Evolutionary conservation across 495 filamentous ascomycete species (phyloP).

Genomic region (Letharia columbiana): DNA sequence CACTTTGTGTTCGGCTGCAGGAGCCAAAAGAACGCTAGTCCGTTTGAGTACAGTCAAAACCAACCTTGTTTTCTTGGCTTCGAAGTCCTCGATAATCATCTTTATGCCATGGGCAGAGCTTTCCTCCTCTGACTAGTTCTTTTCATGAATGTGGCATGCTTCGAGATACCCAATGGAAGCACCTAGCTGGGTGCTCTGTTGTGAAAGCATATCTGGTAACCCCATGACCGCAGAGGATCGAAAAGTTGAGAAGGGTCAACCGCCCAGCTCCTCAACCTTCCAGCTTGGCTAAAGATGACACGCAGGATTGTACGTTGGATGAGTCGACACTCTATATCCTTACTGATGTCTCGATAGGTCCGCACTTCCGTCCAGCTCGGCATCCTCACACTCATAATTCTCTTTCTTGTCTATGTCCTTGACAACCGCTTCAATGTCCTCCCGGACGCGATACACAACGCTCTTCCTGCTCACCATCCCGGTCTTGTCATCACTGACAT

Average conservation of each 20-base stretch:
- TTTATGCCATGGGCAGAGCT: not conserved
- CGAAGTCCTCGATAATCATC: not conserved
- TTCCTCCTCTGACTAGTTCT: not conserved
- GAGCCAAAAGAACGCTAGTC: not conserved
- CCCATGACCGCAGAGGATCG: not conserved
- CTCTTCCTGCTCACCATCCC: constrained; percentile 71
- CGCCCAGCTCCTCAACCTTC: not conserved
- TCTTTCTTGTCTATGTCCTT: constrained; percentile 64
- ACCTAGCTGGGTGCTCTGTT: not conserved
- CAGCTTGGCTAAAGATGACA: constrained; percentile 33
- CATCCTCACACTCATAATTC: constrained; percentile 54
- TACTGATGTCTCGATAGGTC: constrained; percentile 37
- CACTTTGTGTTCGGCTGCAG: too few species aligned
- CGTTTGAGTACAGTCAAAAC: not conserved
- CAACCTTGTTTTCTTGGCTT: not conserved
- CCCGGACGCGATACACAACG: constrained; percentile 70
- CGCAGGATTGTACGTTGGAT: constrained; percentile 37
- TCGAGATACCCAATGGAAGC: constrained; percentile 3
- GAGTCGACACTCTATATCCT: not conserved
- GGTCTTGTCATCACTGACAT: constrained; percentile 84
- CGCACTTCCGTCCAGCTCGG: constrained; percentile 77
- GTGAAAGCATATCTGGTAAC: not conserved
- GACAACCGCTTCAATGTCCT: constrained; percentile 76
- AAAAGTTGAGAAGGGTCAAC: constrained; percentile 6
- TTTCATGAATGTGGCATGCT: constrained; percentile 1